Evolutionary conservation across 352 stramenopile genomes (phyloP).

Genomic region (Pythium aphanidermatum): DNA sequence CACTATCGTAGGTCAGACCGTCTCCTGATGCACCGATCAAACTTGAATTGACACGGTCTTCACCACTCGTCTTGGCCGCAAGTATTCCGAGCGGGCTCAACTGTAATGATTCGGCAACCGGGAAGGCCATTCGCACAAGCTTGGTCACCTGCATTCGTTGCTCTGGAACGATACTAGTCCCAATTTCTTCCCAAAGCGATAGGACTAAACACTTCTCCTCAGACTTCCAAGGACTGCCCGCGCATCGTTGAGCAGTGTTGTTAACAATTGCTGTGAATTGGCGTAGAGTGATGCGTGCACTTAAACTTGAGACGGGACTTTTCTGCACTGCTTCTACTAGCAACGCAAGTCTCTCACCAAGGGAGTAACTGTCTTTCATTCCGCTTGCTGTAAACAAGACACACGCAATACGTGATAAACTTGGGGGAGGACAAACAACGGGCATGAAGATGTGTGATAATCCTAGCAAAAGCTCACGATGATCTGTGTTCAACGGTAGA

Average conservation of each 20-base stretch:
- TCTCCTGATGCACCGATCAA: neutral
- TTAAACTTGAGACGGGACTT: slow-evolving; percentile 17
- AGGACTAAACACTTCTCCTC: slow-evolving; percentile 39
- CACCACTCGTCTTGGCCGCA: neutral
- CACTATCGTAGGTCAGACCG: slow-evolving; percentile 28
- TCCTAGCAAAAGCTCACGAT: slow-evolving; percentile 41
- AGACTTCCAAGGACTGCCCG: slow-evolving; percentile 17
- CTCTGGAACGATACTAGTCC: slow-evolving; percentile 33
- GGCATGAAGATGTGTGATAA: slow-evolving; percentile 40
- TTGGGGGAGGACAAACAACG: slow-evolving; percentile 26
- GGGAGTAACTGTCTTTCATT: slow-evolving; percentile 31
- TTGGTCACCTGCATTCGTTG: slow-evolving; percentile 36
- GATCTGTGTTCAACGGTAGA: slow-evolving; percentile 13
- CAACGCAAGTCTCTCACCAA: slow-evolving; percentile 32
- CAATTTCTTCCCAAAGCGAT: slow-evolving; percentile 45
- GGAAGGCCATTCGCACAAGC: slow-evolving; percentile 32
- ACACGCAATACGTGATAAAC: slow-evolving; percentile 29
- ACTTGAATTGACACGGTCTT: neutral
- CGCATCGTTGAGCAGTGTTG: slow-evolving; percentile 5
- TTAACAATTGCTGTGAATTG: slow-evolving; percentile 25
- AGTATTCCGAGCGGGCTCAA: slow-evolving; percentile 23
- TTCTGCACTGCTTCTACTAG: slow-evolving; percentile 29
- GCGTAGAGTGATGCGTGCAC: slow-evolving; percentile 16
- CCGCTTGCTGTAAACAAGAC: slow-evolving; percentile 29
- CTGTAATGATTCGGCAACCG: slow-evolving; percentile 29